These are phyloP conservation scores for Serendipita indica DNA, from an alignment of 768 basidiomycete species.

Conservation along the genomic window DNA sequence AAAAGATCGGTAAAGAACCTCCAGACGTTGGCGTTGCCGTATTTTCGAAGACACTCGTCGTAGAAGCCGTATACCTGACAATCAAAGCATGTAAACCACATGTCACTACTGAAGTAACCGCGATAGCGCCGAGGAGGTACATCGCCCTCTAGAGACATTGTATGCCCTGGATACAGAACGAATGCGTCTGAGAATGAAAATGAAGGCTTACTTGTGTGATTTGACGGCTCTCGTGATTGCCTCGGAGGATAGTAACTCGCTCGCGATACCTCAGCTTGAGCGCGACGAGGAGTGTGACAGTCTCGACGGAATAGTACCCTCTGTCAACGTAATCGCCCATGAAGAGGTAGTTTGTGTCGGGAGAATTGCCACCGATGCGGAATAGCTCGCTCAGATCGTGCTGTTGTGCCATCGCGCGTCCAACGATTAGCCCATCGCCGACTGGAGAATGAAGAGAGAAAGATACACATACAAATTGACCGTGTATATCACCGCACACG, in stretches of 20 bases:
- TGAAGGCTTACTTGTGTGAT: slow-evolving; percentile 62
- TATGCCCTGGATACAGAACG: no score
- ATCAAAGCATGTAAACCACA: no score
- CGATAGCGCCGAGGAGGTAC: no score
- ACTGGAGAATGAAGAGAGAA: slow-evolving; percentile 3
- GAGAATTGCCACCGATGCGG: slow-evolving; percentile 95
- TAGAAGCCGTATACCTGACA: slow-evolving; percentile 85
- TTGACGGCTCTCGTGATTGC: slow-evolving; percentile 97
- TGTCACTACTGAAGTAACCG: no score
- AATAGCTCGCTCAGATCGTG: slow-evolving; percentile 99
- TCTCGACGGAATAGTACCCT: slow-evolving; percentile 98
- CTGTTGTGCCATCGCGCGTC: slow-evolving; percentile 29
- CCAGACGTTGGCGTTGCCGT: slow-evolving; percentile 99
- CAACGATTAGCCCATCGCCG: not conserved
- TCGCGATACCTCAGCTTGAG: slow-evolving; percentile 97
- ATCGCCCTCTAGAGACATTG: no score
- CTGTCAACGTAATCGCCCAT: slow-evolving; percentile 99
- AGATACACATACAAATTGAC: slow-evolving; percentile 80
- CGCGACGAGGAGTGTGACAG: slow-evolving; percentile 91
- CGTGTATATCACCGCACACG: slow-evolving; percentile 98
- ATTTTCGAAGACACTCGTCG: slow-evolving; percentile 98
- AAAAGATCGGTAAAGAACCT: slow-evolving; percentile 98
- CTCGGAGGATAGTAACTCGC: slow-evolving; percentile 92
- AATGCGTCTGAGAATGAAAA: no score
- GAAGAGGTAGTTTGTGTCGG: slow-evolving; percentile 99